Evolutionary conservation across 805 yeast genomes (phyloP).

Genomic region (Kodamaea kaohsiungensis): DNA sequence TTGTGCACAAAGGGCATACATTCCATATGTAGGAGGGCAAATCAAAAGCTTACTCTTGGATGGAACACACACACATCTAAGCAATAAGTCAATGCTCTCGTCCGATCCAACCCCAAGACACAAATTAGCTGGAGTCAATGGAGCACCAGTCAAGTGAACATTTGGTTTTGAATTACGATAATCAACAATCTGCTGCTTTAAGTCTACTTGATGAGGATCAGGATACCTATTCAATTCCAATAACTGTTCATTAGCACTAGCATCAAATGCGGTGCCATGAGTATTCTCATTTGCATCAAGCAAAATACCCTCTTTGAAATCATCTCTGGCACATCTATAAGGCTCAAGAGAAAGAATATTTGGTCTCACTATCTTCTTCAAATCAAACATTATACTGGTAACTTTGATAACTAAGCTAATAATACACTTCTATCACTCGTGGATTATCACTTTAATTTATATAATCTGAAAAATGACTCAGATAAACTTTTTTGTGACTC

Average conservation of each 20-base stretch:
- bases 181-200: slow-evolving; percentile 70
- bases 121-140: slow-evolving; percentile 62
- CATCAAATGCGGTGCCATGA: slow-evolving; percentile 72
- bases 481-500: background rate
- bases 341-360: slow-evolving; percentile 84
- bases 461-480: slow-evolving; percentile 7
- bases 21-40: slow-evolving; percentile 97
- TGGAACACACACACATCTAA: slow-evolving; percentile 83
- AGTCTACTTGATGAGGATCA: slow-evolving; percentile 86
- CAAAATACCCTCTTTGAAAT: slow-evolving; percentile 82
- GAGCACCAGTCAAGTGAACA: slow-evolving; percentile 14
- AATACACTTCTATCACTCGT: background rate
- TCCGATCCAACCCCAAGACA: slow-evolving; percentile 98
- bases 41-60: slow-evolving; percentile 77
- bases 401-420: background rate
- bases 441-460: background rate
- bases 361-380: slow-evolving; percentile 71
- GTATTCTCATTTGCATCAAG: slow-evolving; percentile 97
- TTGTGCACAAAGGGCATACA: slow-evolving; percentile 90
- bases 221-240: slow-evolving; percentile 87
- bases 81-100: slow-evolving; percentile 87
- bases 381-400: slow-evolving; percentile 38
- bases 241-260: slow-evolving; percentile 44
- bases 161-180: slow-evolving; percentile 63
- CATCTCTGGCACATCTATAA: slow-evolving; percentile 96